Evolutionary conservation across 805 yeast species (phyloP).

Genomic region (Lipomyces sp.): DNA sequence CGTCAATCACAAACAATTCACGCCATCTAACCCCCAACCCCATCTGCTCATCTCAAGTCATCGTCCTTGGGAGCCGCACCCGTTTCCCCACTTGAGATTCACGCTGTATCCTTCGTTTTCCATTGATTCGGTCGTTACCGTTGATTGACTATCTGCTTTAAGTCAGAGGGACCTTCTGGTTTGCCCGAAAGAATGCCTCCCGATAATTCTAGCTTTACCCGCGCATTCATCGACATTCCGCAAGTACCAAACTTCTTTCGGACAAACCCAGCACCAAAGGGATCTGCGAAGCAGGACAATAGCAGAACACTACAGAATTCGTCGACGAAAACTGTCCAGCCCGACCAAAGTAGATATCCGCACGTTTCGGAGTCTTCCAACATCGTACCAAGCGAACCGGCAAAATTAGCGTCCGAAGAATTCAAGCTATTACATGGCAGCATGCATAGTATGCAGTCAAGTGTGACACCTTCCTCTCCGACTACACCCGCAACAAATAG

Average conservation of each 20-base stretch:
- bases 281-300: not conserved
- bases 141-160: too few relatives aligned
- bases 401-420: not conserved
- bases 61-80: not conserved
- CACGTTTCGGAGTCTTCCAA: not conserved
- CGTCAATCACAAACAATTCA: not conserved
- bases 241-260: conserved; percentile 1
- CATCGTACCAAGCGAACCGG: not conserved
- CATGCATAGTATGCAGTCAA: not conserved
- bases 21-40: not conserved
- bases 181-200: not conserved
- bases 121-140: not conserved
- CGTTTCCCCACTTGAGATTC: not conserved
- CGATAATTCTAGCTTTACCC: conserved; percentile 3
- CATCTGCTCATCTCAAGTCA: not conserved
- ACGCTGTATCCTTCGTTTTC: not conserved
- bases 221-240: not conserved
- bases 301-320: not conserved
- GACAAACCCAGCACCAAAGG: conserved; percentile 2
- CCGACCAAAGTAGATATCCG: not conserved
- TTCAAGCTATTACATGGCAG: not conserved
- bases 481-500: conserved; percentile 8
- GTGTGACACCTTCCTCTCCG: conserved; percentile 6
- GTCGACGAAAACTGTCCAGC: not conserved
- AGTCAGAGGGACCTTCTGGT: not conserved